Evolutionary conservation across 352 stramenopile genomes (phyloP), one percentile per base, ranked within the genome.

Genomic region (Globisporangium abappressorium): DNA sequence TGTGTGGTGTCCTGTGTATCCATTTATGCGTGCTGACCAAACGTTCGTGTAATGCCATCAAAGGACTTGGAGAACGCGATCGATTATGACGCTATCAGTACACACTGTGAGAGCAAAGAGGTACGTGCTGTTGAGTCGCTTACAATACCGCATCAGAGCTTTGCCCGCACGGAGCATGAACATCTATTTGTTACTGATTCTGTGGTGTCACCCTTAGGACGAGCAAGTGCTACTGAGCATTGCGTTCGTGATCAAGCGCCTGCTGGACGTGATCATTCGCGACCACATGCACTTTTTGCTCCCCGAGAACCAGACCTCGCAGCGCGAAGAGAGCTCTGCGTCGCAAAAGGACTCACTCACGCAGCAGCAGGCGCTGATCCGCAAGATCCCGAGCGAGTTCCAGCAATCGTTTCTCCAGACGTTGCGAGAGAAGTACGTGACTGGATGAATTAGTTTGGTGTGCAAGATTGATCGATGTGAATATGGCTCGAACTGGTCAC

Each of bases 261-360:
- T 92, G 12, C 9, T 90, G n/a, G 77, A 85, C 20, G 60, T 73
- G 26, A 68, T 77, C 9, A 60, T 85, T 9, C 82, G 84, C 11
- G 74, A 85, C 12, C 82, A 75, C 58, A 76, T 89, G 79, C 69
- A 56, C 57, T 89, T 90, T 22, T 62, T 90, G n/a, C n/a, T 87
- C 28, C 72, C 77, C 15, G 66, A 70, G 20, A 56, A 62, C 9
- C 41, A 55, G 36, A 51, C 9, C 3, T 46, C 41, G n/a, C 54
- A 47, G 24, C 14, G 33, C 1, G 61, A 54, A 26, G 28, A 30
- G 11, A 62, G 41, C 0, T 68, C 66, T 2, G 73, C 68, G 22
- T 69, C 71, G 22, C 76, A 81, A 54, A 74, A 75, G 47, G 65
- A 75, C 38, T 53, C 73, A 43, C 74, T 75, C 2, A 60, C 61